Evolutionary conservation across 1,284 basidiomycete genomes (phyloP), one percentile per base, ranked within the genome.

Genomic region (Microbotryomycetes sp.): DNA sequence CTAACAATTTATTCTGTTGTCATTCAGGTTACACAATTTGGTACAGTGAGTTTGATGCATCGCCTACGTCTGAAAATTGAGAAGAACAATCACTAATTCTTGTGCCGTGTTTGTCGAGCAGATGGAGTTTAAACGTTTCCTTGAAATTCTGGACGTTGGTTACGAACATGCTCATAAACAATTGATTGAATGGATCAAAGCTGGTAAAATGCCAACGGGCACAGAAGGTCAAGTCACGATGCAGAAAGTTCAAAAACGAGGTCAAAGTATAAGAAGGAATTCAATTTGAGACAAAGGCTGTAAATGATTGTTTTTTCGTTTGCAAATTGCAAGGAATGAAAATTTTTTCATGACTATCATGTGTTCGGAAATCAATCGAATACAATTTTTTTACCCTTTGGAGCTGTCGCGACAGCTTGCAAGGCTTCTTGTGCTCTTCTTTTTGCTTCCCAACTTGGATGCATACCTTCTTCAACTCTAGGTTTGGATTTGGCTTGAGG

Each of bases 401-500:
- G 75, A 16, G 62, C 64, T 3, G 58, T 64, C 14, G 60, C 28
- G 25, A 71, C 57, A 25, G 56, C 70, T 60, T 67, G 67, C 68
- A 77, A 75, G 64, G 75, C 77, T 76, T 87, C 85, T 74, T 87
- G 88, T 63, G 87, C 76, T 73, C 83, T 83, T 75, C 81, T 81
- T 76, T 92, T 94, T 4, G 92, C 92, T 76, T 89, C 88, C 92
- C 92, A 96, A 22, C 89, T 92, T 2, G 92, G 92, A 77, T 96
- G 92, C 60, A 92, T 69, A 30, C 81, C 79, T 65, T 77, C 79
- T 59, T 80, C 77, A 19, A 75, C 72, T 57, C 65, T 49, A 12
- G 57, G 60, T 56, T 68, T 66, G 49, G 56, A 47, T 6, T 30
- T 26, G n/a, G n/a, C n/a, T n/a, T n/a, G n/a, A n/a, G n/a, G n/a